Conservation (phyloP, 805 yeast species). For the Lipomyces kockii region DNA sequence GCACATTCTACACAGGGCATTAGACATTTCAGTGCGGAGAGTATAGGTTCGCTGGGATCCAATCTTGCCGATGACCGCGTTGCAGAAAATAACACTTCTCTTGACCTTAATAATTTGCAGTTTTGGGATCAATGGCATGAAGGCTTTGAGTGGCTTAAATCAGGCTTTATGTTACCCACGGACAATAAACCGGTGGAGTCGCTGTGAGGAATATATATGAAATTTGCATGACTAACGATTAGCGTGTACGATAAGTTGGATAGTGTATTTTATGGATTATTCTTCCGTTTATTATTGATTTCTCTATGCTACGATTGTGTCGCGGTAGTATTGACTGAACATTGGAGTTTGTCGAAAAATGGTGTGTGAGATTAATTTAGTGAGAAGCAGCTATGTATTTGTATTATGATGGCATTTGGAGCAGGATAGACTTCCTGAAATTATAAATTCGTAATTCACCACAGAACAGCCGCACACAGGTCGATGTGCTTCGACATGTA, state of each 20-base stretch:
- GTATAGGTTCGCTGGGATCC: background rate
- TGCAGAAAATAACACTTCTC: background rate
- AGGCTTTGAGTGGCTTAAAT: constrained; percentile 34
- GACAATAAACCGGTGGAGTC: constrained; percentile 2
- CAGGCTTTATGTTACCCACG: constrained; percentile 33
- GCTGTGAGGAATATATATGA: background rate
- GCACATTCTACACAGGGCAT: background rate
- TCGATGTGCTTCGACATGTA: no score
- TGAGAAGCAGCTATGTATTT: no score
- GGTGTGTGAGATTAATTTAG: no score
- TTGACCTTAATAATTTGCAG: constrained; percentile 12
- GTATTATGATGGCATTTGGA: no score
- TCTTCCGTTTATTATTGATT: background rate
- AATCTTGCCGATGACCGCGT: background rate
- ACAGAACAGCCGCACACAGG: no score
- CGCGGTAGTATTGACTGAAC: background rate
- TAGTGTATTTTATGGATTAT: background rate
- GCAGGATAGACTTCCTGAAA: no score
- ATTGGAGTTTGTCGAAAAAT: no score
- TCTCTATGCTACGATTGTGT: background rate
- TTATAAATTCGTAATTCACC: no score
- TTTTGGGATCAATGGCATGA: constrained; percentile 35
- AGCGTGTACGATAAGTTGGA: background rate
- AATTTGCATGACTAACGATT: no score
- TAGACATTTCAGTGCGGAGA: background rate